These are phyloP conservation scores for Arctium lappa DNA, from an alignment of 129 eudicot genomes.

Conservation along the genomic window DNA sequence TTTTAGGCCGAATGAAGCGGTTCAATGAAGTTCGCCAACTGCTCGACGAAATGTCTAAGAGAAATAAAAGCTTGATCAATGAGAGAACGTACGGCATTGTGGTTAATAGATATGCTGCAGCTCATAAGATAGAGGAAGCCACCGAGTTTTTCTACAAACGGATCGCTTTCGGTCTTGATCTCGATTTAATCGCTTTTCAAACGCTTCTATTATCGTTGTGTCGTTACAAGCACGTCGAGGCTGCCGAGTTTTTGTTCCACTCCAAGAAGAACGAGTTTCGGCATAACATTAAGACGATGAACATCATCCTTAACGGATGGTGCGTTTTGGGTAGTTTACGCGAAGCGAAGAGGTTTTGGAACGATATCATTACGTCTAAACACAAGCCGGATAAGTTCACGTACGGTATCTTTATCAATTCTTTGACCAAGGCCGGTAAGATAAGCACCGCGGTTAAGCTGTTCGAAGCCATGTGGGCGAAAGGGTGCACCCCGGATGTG, in stretches of 20 bases:
- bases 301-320: slow-evolving; percentile 86
- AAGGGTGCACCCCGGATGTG: slow-evolving; percentile 73
- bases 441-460: slow-evolving; percentile 60
- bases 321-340: slow-evolving; percentile 68
- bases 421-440: slow-evolving; percentile 68
- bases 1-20: slow-evolving; percentile 60
- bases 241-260: slow-evolving; percentile 68
- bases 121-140: slow-evolving; percentile 71
- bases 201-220: slow-evolving; percentile 66
- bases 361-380: slow-evolving; percentile 52
- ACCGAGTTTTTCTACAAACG: slow-evolving; percentile 53
- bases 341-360: slow-evolving; percentile 82
- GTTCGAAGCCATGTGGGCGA: slow-evolving; percentile 73
- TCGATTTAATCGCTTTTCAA: slow-evolving; percentile 65
- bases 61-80: slow-evolving; percentile 32
- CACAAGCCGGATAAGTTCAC: slow-evolving; percentile 65
- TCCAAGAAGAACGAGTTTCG: slow-evolving; percentile 44
- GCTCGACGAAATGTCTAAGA: slow-evolving; percentile 90
- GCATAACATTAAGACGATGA: slow-evolving; percentile 65
- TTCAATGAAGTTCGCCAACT: slow-evolving; percentile 50
- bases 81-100: slow-evolving; percentile 64
- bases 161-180: slow-evolving; percentile 51
- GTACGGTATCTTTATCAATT: slow-evolving; percentile 68
- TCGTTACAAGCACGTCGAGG: slow-evolving; percentile 86
- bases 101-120: slow-evolving; percentile 64